Percentiles rank a stretch among this genome's conserved stretches.
Conservation (phyloP, 345 rosid species). For the Linum trigynum region DNA sequence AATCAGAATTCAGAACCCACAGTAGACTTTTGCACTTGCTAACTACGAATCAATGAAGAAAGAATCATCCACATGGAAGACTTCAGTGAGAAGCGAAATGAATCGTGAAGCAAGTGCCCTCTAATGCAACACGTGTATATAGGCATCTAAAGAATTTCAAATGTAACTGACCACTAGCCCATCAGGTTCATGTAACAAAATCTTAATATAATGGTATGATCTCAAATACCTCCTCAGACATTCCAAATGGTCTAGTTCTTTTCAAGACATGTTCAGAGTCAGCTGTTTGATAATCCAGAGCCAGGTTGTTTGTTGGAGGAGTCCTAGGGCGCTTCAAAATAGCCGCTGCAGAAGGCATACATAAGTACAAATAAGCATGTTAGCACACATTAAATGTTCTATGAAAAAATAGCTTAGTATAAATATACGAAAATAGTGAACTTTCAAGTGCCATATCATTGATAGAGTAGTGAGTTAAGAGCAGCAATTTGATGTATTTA, state of each 20-base stretch:
- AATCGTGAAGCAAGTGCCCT: background rate
- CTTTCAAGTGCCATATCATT: background rate
- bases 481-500: background rate
- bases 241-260: constrained; percentile 66
- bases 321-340: constrained; percentile 67
- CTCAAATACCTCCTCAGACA: constrained; percentile 55
- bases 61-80: background rate
- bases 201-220: background rate
- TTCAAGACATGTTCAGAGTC: constrained; percentile 64
- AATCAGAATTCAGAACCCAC: background rate
- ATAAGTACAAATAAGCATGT: constrained; percentile 3
- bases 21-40: background rate
- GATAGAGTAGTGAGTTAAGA: background rate
- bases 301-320: constrained; percentile 42
- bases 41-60: background rate
- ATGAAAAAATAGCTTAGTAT: background rate
- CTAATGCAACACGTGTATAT: constrained; percentile 47
- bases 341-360: constrained; percentile 27
- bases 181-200: background rate
- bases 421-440: background rate
- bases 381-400: background rate
- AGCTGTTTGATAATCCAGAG: constrained; percentile 69
- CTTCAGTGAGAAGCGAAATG: background rate
- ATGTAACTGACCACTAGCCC: constrained; percentile 16
- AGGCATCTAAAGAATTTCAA: constrained; percentile 53